Base-by-base conservation (phyloP, 2,329 filamentous ascomycete species). In the Hypoxylon sp. region DNA sequence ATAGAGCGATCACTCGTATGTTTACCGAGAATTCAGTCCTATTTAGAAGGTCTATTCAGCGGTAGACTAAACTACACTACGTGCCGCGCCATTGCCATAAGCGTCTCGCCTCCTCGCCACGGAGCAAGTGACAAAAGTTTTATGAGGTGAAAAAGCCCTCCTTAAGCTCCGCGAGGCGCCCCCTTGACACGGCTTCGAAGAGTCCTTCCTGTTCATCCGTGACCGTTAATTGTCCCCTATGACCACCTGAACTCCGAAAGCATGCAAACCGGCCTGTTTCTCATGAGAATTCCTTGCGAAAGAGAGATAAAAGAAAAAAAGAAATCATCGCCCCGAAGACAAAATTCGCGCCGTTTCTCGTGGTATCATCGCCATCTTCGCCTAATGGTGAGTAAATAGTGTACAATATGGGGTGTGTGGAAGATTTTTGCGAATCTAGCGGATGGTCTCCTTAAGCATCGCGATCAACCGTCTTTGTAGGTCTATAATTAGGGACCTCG, bases 401-500 rank as follows among this genome's bases (percentile, higher is more conserved):
- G 41, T 70, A 68, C 68, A 68, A 34, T 51, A 36, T 45, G 28
- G 49, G 46, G 38, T 60, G 53, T 64, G 50, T 60, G 59, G 60
- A 49, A 58, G 25, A 46, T 36, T 46, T 36, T 46, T 17, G 17
- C 1, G 28, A 32, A 19, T 41, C 25, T 11, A 2, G 17, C 13
- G 19, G 11, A 28, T 32, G 36, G 4, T 34, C 21, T 11, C 51
- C 28, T 75, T 67, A 80, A 30, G 77, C 77, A 56, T 71, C 80
- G 55, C 78, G 78, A 68, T 84, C 82, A 17, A 81, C 77, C 45
- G 86, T 88, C 74, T 87, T 86, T 70, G 87, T 87, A 30, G 96
- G 87, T 79, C 91, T 89, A 81, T 96, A 98, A 75, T 94, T 86
- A n/a, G 91, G 92, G 49, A 97, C 81, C 77, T 96, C 90, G 65